Conservation (phyloP, 2,329 filamentous ascomycete species). For the Xylariales sp. region DNA sequence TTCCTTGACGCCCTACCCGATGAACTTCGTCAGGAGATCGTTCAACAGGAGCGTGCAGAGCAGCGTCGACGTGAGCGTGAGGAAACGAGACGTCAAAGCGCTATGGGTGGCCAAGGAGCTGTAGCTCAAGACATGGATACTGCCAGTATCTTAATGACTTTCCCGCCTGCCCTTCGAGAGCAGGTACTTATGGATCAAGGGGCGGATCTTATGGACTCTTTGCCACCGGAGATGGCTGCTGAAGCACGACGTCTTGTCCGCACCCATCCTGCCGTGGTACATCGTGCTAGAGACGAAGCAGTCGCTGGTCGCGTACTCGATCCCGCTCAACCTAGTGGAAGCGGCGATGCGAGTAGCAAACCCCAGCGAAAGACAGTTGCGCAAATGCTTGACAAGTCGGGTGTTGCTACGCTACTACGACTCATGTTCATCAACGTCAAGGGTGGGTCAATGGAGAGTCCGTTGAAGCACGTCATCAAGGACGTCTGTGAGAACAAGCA, state of each 20-base stretch:
- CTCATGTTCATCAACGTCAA: slow-evolving; percentile 92
- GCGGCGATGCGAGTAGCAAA: slow-evolving; percentile 48
- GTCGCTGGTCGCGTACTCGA: slow-evolving; percentile 20
- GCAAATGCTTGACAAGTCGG: slow-evolving; percentile 95
- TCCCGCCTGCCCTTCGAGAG: slow-evolving; percentile 78
- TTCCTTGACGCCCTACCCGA: slow-evolving; percentile 90
- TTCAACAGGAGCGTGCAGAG: slow-evolving; percentile 85
- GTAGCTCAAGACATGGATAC: slow-evolving; percentile 72
- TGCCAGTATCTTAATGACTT: slow-evolving; percentile 85
- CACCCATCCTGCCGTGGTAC: slow-evolving; percentile 27
- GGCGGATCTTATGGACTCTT: slow-evolving; percentile 75
- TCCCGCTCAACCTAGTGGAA: slow-evolving; percentile 19
- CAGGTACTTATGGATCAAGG: slow-evolving; percentile 89
- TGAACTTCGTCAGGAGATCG: slow-evolving; percentile 84
- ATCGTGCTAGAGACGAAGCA: slow-evolving; percentile 39
- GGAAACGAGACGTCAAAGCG: slow-evolving; percentile 65
- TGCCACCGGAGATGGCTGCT: slow-evolving; percentile 80
- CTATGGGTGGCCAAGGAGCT: slow-evolving; percentile 48
- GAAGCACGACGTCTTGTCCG: slow-evolving; percentile 70
- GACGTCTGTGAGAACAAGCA: slow-evolving; percentile 96
- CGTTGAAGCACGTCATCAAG: slow-evolving; percentile 80
- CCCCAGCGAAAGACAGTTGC: slow-evolving; percentile 74
- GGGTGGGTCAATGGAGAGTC: slow-evolving; percentile 76
- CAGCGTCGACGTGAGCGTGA: slow-evolving; percentile 84
- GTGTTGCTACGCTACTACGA: slow-evolving; percentile 92